phyloP scores from a whole-genome alignment of 2,329 filamentous ascomycete species.

The Apiospora pterosperma region DNA sequence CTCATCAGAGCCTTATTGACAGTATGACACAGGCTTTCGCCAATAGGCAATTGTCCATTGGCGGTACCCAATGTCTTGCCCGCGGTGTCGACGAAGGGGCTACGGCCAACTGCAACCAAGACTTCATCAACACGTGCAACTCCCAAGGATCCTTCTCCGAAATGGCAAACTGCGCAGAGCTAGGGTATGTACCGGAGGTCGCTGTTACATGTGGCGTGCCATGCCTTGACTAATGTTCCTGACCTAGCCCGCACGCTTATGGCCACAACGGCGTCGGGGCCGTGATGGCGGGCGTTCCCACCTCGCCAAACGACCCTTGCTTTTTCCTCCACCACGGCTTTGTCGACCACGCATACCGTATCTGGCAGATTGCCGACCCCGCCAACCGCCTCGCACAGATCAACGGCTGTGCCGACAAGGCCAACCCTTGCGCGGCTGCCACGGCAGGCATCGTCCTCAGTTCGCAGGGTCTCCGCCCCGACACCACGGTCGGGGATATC shows the following conservation, averaged over 20 bases:
- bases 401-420: slow-evolving; percentile 23
- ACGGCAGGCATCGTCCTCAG: slow-evolving; percentile 22
- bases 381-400: slow-evolving; percentile 12
- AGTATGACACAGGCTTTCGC: slow-evolving; percentile 23
- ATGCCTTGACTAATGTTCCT: slow-evolving; percentile 11
- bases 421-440: slow-evolving; percentile 23
- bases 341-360: slow-evolving; percentile 17
- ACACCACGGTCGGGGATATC: slow-evolving; percentile 20
- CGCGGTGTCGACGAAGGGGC: slow-evolving; percentile 29
- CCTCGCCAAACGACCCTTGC: slow-evolving; percentile 30
- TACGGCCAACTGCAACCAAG: slow-evolving; percentile 24
- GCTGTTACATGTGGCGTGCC: background rate
- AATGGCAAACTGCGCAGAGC: slow-evolving; percentile 29
- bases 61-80: slow-evolving; percentile 28
- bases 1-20: background rate
- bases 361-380: slow-evolving; percentile 19
- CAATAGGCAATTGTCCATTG: slow-evolving; percentile 25
- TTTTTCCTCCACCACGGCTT: slow-evolving; percentile 23
- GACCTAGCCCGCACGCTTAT: slow-evolving; percentile 29
- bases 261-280: slow-evolving; percentile 33
- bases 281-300: slow-evolving; percentile 31
- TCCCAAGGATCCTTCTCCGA: slow-evolving; percentile 24
- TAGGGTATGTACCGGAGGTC: slow-evolving; percentile 23
- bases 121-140: slow-evolving; percentile 30
- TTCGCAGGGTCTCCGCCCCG: slow-evolving; percentile 22